Conservation (phyloP, 306 rosid genomes). For the Carpinus viminea region DNA sequence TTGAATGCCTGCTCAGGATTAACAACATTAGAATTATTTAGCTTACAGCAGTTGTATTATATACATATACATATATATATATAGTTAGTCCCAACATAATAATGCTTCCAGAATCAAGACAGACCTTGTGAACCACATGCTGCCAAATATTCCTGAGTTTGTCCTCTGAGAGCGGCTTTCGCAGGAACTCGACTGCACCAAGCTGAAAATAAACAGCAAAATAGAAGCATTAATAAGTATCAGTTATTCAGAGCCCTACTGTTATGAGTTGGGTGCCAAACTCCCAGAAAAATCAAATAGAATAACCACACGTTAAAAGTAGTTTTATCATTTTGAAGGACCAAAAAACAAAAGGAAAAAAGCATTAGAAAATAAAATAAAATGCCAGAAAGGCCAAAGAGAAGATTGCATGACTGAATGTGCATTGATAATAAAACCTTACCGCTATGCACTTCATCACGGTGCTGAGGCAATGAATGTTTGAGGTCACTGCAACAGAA, state of each 20-base stretch:
- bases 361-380: background rate
- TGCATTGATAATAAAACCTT: slow-evolving; percentile 37
- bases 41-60: slow-evolving; percentile 8
- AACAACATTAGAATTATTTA: slow-evolving; percentile 37
- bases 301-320: background rate
- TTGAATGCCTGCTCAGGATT: slow-evolving; percentile 80
- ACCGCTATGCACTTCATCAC: slow-evolving; percentile 98
- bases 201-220: slow-evolving; percentile 55
- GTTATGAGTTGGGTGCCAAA: background rate
- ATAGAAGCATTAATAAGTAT: slow-evolving; percentile 16
- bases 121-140: slow-evolving; percentile 98
- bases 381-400: background rate
- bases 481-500: slow-evolving; percentile 75
- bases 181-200: slow-evolving; percentile 91
- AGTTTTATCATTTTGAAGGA: slow-evolving; percentile 15
- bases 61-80: background rate
- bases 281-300: background rate
- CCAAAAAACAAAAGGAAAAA: background rate
- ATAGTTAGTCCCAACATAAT: slow-evolving; percentile 12
- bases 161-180: slow-evolving; percentile 87
- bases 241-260: background rate
- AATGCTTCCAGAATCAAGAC: slow-evolving; percentile 26
- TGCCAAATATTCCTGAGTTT: slow-evolving; percentile 96
- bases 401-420: slow-evolving; percentile 7
- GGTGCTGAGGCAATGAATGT: slow-evolving; percentile 71